A percentile compares a stretch with the other conserved stretches of the same genome.
These are phyloP conservation scores for Glaciozyma martinii DNA, from an alignment of 768 basidiomycete species.

Conservation along the genomic window DNA sequence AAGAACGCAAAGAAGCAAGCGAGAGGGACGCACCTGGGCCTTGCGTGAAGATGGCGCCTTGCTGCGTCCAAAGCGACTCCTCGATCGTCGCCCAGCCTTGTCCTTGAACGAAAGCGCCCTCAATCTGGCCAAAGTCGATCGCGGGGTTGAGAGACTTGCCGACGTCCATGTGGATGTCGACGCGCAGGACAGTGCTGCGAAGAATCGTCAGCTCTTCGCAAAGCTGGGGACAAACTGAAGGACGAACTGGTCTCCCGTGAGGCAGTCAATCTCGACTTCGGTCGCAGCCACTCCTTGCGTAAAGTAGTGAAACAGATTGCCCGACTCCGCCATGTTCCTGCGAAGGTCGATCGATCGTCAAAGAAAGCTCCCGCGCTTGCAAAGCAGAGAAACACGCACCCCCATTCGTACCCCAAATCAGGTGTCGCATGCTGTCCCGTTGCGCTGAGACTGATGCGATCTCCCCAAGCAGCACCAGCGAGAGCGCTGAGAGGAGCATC, in stretches of 20 bases:
- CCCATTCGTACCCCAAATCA: slow-evolving; percentile 27
- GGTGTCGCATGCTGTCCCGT: slow-evolving; percentile 23
- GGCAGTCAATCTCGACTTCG: slow-evolving; percentile 34
- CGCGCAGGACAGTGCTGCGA: neutral
- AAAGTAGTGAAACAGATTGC: slow-evolving; percentile 18
- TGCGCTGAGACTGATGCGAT: slow-evolving; percentile 27
- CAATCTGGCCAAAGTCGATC: slow-evolving; percentile 35
- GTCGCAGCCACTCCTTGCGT: slow-evolving; percentile 11
- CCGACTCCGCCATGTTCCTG: neutral
- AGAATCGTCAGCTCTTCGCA: too few species aligned
- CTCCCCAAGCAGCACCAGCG: slow-evolving; percentile 29
- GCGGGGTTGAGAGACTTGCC: slow-evolving; percentile 33
- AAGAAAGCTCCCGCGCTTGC: neutral
- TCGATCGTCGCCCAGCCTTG: slow-evolving; percentile 32
- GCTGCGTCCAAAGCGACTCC: slow-evolving; percentile 31
- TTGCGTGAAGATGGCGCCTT: slow-evolving; percentile 33
- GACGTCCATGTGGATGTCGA: slow-evolving; percentile 23
- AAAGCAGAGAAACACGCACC: slow-evolving; percentile 3
- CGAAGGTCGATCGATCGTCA: neutral
- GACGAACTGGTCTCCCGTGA: slow-evolving; percentile 33
- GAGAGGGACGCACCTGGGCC: neutral
- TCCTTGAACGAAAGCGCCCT: slow-evolving; percentile 31
- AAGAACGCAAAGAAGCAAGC: neutral
- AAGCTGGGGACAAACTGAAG: slow-evolving; percentile 17
- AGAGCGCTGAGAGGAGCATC: slow-evolving; percentile 29